Evolutionary conservation across 2,329 filamentous ascomycete genomes (phyloP).

Genomic region (Fusarium haematococcum): DNA sequence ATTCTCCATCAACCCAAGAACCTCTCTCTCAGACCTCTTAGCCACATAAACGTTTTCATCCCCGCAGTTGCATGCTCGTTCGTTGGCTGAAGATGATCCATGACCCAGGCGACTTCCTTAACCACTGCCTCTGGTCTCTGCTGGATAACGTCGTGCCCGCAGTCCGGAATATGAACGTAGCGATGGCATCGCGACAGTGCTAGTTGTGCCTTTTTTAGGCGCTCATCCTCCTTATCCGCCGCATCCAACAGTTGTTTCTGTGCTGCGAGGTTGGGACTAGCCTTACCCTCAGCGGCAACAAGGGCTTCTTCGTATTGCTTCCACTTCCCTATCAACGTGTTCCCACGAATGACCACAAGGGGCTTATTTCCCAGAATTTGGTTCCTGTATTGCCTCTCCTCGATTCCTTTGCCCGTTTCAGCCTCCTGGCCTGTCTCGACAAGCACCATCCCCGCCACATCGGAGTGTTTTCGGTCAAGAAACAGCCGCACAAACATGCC

Average conservation of each 20-base stretch:
- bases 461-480: slow-evolving; percentile 17
- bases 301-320: slow-evolving; percentile 24
- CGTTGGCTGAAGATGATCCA: slow-evolving; percentile 13
- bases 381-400: slow-evolving; percentile 27
- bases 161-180: slow-evolving; percentile 37
- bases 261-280: slow-evolving; percentile 1
- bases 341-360: slow-evolving; percentile 32
- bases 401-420: slow-evolving; percentile 12
- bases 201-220: slow-evolving; percentile 33
- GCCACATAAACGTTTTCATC: neutral
- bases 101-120: slow-evolving; percentile 27
- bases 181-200: slow-evolving; percentile 23
- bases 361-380: slow-evolving; percentile 28
- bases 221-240: slow-evolving; percentile 34
- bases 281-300: neutral
- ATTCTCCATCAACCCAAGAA: neutral
- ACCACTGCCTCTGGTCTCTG: slow-evolving; percentile 28
- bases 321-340: slow-evolving; percentile 32
- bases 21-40: neutral
- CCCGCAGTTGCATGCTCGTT: neutral
- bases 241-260: slow-evolving; percentile 30
- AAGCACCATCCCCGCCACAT: slow-evolving; percentile 36
- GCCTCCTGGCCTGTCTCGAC: slow-evolving; percentile 41
- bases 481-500: slow-evolving; percentile 34
- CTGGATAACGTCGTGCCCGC: slow-evolving; percentile 30